Evolutionary conservation across 345 rosid genomes (phyloP), one percentile per base, ranked within the genome.

Genomic region (Trapa incisa): DNA sequence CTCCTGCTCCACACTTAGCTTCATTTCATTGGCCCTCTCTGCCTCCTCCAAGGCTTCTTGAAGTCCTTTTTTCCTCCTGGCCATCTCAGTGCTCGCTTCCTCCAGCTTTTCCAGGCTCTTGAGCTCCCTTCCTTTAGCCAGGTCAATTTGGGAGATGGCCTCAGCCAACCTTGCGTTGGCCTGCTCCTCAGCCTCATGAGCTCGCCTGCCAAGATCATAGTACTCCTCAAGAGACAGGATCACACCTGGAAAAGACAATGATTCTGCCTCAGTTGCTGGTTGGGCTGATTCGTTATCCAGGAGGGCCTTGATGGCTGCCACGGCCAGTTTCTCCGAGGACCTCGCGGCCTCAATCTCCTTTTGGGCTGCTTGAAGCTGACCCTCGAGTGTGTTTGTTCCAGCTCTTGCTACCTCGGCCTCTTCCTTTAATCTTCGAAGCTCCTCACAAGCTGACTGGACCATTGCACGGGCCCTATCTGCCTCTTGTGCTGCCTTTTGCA

Each of bases 341-440:
- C 72, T 86, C 43, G 93, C 86, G 67, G 96, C 92, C 73, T 85
- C 94, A 42, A 83, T 93, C 77, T 89, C 97, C 78, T 90, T 93
- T 58, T 75, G 86, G 71, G 89, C 87, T 9, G 94, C 94, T 37
- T 79, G 72, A 67, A 93, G 77, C 73, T 86, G 85, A 71, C 89
- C 84, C 73, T 87, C 83, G 77, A 83, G 73, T 32, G 89, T 80
- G 70, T 80, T 80, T 63, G 84, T 90, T 68, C 84, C 88, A 67
- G 91, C 94, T 77, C 83, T 89, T 67, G 94, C 97, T 68, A 83
- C 84, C 76, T 88, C 97, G 1, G 83, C 89, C 68, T 84, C 97
- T 76, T 88, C 96, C 80, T 76, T 82, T 62, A 88, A 81, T 77
- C 82, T 88, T 47, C 74, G 72, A 66, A 88, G 83, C 77, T 86